Base-by-base conservation (phyloP, 768 basidiomycete genomes). In the Termitomyces titanicus region DNA sequence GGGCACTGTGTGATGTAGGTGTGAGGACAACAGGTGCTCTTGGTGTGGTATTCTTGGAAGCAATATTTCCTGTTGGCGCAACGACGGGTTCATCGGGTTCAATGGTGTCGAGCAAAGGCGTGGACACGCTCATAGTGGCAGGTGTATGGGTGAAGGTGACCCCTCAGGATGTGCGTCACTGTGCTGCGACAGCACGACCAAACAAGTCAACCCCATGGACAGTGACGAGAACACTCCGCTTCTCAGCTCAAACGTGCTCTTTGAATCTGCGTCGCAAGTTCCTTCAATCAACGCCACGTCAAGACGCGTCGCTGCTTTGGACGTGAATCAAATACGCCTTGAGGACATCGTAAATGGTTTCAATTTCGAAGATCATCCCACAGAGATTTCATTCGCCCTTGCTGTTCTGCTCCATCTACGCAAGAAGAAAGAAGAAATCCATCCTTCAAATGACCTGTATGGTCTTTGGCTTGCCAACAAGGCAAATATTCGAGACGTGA, bases 31-130 rank as follows among this genome's bases (percentile, higher is more conserved):
- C 80, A 2, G 79, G 78, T 29, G 72, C 59, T 31, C 70, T 62
- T 24, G 70, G 64, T 60, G 56, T 68, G 53, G 40, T 63, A 63
- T 52, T 73, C 67, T 43, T 65, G 38, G 51, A 65, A 47, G 63
- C 61, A 39, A 72, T 76, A 55, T 71, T 73, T n/a, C 72, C 72
- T 37, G 71, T 63, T 35, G 65, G 72, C 37, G 57, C 63, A 15
- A 66, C 73, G 33, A 69, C 67, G 50, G 74, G 75, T 40, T 93
- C 92, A 69, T 96, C 94, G 29, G 94, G 84, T 68, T 95, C 94
- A 53, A 96, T 96, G 33, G 89, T 90, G 55, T 87, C 79, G 44
- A 92, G 75, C 47, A 92, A 74, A 20, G 89, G 88, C 29, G 84
- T 79, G 27, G 78, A 72, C 50, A 73, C 75, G 71, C 79, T 83